These are phyloP conservation scores for Dryas octopetala DNA, from an alignment of 306 rosid species.

Conservation along the genomic window DNA sequence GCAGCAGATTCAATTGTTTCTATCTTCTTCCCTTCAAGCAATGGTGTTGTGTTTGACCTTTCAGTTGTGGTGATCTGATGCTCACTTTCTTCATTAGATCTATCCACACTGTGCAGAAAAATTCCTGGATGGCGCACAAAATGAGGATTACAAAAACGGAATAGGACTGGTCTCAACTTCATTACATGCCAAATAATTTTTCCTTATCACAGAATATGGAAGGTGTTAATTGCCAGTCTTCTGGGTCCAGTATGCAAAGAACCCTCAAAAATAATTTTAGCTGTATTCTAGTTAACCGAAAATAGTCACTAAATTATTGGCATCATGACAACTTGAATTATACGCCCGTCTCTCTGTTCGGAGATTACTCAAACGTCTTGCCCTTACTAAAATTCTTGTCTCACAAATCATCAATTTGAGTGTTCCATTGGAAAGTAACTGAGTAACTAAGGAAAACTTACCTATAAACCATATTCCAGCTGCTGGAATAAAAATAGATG, in stretches of 20 bases:
- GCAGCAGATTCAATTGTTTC: constrained; percentile 37
- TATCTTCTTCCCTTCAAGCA: constrained; percentile 47
- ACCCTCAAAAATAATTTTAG: background rate
- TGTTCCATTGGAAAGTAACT: background rate
- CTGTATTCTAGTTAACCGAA: background rate
- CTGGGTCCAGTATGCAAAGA: background rate
- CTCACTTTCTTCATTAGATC: constrained; percentile 54
- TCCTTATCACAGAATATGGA: background rate
- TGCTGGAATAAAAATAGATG: constrained; percentile 62
- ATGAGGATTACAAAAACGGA: background rate
- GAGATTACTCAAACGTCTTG: background rate
- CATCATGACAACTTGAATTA: too few relatives aligned
- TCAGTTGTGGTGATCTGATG: constrained; percentile 22
- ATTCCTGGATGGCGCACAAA: constrained; percentile 48
- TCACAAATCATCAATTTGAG: background rate
- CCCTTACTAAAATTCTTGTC: background rate
- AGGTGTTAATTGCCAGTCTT: too few relatives aligned
- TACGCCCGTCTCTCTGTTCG: background rate
- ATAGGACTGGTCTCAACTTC: background rate
- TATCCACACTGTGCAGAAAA: constrained; percentile 59
- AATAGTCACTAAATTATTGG: too few relatives aligned
- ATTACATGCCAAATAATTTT: background rate
- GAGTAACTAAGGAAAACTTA: constrained; percentile 30
- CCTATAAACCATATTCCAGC: constrained; percentile 79
- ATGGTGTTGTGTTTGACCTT: constrained; percentile 46